These are phyloP conservation scores for Zizania latifolia DNA, from an alignment of 176 grass and related monocot species.

Conservation along the genomic window DNA sequence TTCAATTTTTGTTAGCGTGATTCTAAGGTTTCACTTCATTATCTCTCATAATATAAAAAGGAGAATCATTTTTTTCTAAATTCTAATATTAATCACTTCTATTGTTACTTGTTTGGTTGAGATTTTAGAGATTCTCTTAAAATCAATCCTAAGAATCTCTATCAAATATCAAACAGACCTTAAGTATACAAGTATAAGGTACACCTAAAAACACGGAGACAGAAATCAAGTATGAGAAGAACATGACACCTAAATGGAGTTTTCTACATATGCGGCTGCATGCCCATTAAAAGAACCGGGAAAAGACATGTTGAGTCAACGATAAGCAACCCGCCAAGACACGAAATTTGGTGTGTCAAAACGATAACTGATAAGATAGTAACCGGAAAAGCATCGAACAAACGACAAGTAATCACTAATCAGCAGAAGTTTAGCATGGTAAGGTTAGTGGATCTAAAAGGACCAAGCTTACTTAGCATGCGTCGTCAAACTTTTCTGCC, in stretches of 20 bases:
- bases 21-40: no score
- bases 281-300: neutral
- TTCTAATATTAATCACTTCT: no score
- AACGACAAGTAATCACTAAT: neutral
- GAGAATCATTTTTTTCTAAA: no score
- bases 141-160: no score
- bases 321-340: constrained; percentile 10
- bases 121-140: no score
- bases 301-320: neutral
- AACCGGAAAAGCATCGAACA: constrained; percentile 26
- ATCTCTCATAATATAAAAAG: no score
- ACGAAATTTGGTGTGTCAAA: neutral
- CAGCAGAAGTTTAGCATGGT: neutral
- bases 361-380: neutral
- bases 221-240: neutral
- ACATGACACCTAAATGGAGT: neutral
- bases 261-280: neutral
- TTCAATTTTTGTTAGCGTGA: no score
- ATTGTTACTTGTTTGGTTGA: no score
- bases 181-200: no score
- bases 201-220: neutral
- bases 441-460: neutral
- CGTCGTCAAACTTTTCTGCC: constrained; percentile 7
- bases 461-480: neutral
- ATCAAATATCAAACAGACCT: no score